Conservation (phyloP, 148 eudicot species). For the Fagopyrum homotropicum region DNA sequence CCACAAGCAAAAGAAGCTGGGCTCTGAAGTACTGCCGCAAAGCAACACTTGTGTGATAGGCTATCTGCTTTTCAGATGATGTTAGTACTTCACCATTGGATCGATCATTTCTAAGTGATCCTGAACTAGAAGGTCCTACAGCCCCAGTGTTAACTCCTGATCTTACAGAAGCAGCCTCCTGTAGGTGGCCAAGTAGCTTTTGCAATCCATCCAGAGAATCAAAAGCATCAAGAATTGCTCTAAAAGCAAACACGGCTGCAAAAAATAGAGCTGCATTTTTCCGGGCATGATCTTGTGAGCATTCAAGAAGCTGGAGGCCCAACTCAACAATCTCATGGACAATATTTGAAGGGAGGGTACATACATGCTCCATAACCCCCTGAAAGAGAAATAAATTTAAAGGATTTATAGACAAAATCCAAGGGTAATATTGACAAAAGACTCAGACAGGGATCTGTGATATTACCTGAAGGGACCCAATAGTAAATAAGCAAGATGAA, state of each 20-base stretch:
- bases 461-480: constrained; percentile 91
- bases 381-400: constrained; percentile 20
- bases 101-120: constrained; percentile 69
- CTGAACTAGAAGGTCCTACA: constrained; percentile 47
- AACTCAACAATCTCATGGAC: constrained; percentile 70
- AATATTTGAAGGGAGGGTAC: constrained; percentile 78
- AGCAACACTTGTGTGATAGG: constrained; percentile 91
- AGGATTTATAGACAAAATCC: constrained; percentile 1
- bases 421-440: neutral
- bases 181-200: constrained; percentile 54
- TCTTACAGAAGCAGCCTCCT: constrained; percentile 81
- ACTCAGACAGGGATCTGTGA: neutral
- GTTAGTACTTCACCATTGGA: constrained; percentile 78
- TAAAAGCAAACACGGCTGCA: constrained; percentile 86
- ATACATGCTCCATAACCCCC: constrained; percentile 97
- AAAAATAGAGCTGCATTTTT: constrained; percentile 94
- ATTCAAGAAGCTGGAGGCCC: constrained; percentile 85
- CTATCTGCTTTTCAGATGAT: constrained; percentile 89
- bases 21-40: constrained; percentile 92
- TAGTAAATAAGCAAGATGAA: constrained; percentile 87
- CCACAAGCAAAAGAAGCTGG: constrained; percentile 77
- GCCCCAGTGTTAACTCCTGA: constrained; percentile 73
- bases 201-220: constrained; percentile 89
- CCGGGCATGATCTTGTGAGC: constrained; percentile 90
- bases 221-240: constrained; percentile 86